phyloP scores from a whole-genome alignment of 345 rosid species.

The Ceriops decandra region DNA sequence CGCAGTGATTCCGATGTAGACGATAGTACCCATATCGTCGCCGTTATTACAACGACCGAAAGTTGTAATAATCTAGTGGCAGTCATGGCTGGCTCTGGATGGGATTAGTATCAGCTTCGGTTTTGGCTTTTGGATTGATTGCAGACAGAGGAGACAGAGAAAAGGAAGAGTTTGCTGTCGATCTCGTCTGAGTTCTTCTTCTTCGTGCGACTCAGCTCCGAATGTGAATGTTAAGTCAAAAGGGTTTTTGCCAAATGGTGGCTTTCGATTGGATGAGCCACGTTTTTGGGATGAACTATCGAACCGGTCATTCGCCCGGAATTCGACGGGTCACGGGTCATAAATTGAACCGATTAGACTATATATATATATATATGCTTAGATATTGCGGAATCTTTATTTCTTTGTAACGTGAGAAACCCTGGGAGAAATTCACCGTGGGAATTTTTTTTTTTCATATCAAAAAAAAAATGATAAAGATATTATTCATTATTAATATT shows the following conservation, averaged over 20 bases:
- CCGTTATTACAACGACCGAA: background rate
- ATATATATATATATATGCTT: too few species aligned
- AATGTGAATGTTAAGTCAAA: background rate
- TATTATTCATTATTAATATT: too few species aligned
- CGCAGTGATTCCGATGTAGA: slow-evolving; percentile 48
- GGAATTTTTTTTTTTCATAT: too few species aligned
- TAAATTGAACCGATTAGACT: too few species aligned
- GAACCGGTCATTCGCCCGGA: too few species aligned
- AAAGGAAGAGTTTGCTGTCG: background rate
- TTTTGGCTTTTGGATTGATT: background rate
- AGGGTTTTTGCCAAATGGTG: slow-evolving; percentile 28
- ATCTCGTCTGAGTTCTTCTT: background rate
- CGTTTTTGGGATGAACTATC: slow-evolving; percentile 8
- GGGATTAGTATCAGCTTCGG: background rate
- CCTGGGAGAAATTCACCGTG: too few species aligned
- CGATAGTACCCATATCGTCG: slow-evolving; percentile 22
- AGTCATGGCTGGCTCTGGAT: background rate
- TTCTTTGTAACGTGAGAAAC: too few species aligned
- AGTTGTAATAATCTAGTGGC: background rate
- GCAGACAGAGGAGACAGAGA: background rate
- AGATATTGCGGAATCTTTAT: too few species aligned
- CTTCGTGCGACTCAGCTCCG: background rate
- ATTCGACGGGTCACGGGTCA: too few species aligned
- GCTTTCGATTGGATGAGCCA: slow-evolving; percentile 23
- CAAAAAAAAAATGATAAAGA: too few species aligned